Conservation (phyloP, 1,139 yeast genomes). For the Protomyces gravidus region DNA sequence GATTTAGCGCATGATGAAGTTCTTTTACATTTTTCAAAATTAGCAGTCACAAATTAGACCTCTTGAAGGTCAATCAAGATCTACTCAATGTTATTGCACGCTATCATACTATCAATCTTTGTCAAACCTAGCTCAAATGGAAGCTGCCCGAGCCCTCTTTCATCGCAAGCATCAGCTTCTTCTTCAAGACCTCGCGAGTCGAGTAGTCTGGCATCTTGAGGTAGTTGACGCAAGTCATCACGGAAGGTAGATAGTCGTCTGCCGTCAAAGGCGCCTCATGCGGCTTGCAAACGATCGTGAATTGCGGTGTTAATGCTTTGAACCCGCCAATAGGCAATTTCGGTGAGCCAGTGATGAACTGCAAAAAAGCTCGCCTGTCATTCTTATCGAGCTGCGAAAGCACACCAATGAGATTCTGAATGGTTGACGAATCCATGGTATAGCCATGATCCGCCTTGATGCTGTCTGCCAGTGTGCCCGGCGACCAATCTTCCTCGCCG, state of each 20-base stretch:
- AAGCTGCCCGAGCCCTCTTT: constrained; percentile 88
- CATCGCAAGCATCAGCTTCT: constrained; percentile 63
- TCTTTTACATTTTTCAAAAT: too few species aligned
- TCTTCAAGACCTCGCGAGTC: constrained; percentile 54
- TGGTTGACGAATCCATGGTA: constrained; percentile 61
- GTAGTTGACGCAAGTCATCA: constrained; percentile 97
- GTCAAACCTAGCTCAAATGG: constrained; percentile 53
- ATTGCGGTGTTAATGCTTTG: constrained; percentile 70
- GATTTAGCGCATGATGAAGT: too few species aligned
- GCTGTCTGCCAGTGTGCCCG: constrained; percentile 50
- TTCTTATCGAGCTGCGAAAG: constrained; percentile 52
- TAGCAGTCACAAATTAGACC: too few species aligned
- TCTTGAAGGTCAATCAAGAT: too few species aligned
- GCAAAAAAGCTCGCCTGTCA: constrained; percentile 70
- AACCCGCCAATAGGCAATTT: constrained; percentile 93
- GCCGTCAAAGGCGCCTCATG: constrained; percentile 59
- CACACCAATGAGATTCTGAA: constrained; percentile 57
- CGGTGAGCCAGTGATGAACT: constrained; percentile 90
- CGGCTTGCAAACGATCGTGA: constrained; percentile 81
- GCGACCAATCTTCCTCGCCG: constrained; percentile 84
- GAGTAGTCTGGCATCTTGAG: constrained; percentile 83
- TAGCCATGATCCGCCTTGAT: constrained; percentile 91
- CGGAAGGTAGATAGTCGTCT: constrained; percentile 92
- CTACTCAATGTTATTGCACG: not conserved
- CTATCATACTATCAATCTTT: not conserved